Percentiles rank a stretch among this genome's conserved stretches.
These are phyloP conservation scores for Gossypium mustelinum DNA, from an alignment of 345 rosid genomes.

Conservation along the genomic window DNA sequence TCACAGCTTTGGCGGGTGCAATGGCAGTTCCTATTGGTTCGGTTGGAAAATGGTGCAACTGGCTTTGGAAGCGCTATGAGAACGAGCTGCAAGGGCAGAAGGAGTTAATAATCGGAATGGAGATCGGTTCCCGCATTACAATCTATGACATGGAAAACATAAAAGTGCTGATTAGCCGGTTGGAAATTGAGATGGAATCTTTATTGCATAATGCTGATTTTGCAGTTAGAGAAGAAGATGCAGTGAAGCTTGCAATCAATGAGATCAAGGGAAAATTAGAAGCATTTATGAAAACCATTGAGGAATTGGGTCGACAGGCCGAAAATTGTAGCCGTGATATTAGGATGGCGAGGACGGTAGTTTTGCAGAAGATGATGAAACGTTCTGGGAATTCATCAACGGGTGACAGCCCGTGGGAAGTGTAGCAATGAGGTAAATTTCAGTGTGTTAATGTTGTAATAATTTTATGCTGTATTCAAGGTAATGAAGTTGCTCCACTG, in stretches of 20 bases:
- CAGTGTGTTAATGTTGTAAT: background rate
- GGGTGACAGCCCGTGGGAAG: conserved; percentile 32
- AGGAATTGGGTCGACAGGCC: conserved; percentile 57
- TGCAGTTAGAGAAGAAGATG: conserved; percentile 50
- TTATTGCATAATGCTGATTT: conserved; percentile 48
- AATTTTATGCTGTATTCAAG: background rate
- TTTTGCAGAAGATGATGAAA: conserved; percentile 59
- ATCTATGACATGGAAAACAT: conserved; percentile 71
- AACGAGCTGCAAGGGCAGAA: conserved; percentile 54
- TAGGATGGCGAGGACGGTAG: conserved; percentile 64
- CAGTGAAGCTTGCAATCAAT: conserved; percentile 59
- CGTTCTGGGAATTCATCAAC: conserved; percentile 29
- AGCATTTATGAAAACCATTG: conserved; percentile 48
- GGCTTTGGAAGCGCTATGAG: conserved; percentile 63
- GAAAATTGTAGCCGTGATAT: conserved; percentile 62
- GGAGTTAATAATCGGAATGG: conserved; percentile 44
- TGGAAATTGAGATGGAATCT: conserved; percentile 58
- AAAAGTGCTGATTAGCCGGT: conserved; percentile 45
- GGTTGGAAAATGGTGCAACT: conserved; percentile 80
- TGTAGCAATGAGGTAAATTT: conserved; percentile 4
- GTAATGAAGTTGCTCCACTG: background rate
- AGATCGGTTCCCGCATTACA: conserved; percentile 44
- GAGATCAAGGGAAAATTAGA: conserved; percentile 76
- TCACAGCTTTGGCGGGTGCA: conserved; percentile 68
- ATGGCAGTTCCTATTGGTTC: conserved; percentile 66